phyloP scores from a whole-genome alignment of 2,329 filamentous ascomycete genomes.

The Pseudocercospora pini-densiflorae region DNA sequence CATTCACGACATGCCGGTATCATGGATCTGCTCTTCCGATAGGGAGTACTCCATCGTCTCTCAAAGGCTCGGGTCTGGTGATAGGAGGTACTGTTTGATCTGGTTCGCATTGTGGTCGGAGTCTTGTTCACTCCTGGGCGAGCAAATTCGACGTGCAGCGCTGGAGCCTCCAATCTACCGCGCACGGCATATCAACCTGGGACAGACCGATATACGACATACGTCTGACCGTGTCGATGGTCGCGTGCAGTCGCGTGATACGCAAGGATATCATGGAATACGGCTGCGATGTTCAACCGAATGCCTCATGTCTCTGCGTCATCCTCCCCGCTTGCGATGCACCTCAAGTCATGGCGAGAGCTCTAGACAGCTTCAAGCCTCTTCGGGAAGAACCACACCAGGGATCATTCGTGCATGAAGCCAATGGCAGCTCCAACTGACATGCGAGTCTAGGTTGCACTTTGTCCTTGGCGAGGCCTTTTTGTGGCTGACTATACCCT shows the following conservation, averaged over 20 bases:
- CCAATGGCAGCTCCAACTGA: not conserved
- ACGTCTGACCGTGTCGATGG: too few relatives aligned
- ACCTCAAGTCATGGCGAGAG: not conserved
- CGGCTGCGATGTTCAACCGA: not conserved
- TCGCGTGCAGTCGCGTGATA: not conserved
- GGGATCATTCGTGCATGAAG: conserved; percentile 5
- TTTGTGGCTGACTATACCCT: not conserved
- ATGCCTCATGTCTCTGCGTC: not conserved
- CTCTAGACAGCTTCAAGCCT: not conserved
- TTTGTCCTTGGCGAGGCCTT: not conserved
- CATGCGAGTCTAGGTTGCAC: conserved; percentile 2
- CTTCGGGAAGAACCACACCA: not conserved
- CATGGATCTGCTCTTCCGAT: too few relatives aligned
- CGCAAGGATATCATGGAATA: not conserved
- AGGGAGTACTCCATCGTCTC: too few relatives aligned
- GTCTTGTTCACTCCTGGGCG: not conserved
- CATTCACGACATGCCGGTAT: too few relatives aligned
- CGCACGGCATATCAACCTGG: too few relatives aligned
- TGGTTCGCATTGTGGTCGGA: not conserved
- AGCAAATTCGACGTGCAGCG: not conserved
- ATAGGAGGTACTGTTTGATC: too few relatives aligned
- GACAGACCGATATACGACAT: not conserved
- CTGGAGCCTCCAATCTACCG: too few relatives aligned
- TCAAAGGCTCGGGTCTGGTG: too few relatives aligned
- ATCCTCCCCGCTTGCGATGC: not conserved